Evolutionary conservation across 768 basidiomycete species (phyloP).

Genomic region (Tulasnella sp.): DNA sequence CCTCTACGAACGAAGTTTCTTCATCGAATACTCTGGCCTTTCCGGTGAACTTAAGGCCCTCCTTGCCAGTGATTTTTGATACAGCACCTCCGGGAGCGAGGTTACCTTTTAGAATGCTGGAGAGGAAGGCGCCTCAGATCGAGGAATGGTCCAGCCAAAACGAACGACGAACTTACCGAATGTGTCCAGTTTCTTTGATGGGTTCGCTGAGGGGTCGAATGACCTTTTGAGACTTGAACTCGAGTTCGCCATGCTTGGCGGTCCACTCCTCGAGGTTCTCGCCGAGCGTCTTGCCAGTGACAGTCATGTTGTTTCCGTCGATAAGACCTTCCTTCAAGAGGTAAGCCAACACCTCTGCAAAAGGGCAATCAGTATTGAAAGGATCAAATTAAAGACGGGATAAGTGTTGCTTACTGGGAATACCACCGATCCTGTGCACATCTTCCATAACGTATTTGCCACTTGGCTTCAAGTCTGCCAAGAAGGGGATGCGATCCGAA

Average conservation of each 20-base stretch:
- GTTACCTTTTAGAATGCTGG: conserved; percentile 82
- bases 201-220: conserved; percentile 81
- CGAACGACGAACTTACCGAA: conserved; percentile 48
- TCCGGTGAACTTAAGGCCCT: conserved; percentile 81
- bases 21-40: conserved; percentile 89
- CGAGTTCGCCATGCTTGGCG: conserved; percentile 67
- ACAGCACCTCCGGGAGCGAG: conserved; percentile 94
- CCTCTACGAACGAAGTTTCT: conserved; percentile 79
- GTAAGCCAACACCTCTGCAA: conserved; percentile 71
- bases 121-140: conserved; percentile 21
- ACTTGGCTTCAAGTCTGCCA: conserved; percentile 93
- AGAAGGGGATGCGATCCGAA: conserved; percentile 86
- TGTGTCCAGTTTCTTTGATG: conserved; percentile 83
- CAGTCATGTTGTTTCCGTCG: conserved; percentile 84
- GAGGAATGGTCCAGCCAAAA: not conserved
- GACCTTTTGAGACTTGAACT: conserved; percentile 63
- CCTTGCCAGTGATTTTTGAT: conserved; percentile 94
- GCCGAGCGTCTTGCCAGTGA: conserved; percentile 81
- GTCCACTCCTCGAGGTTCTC: conserved; percentile 91
- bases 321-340: conserved; percentile 80
- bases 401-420: conserved; percentile 61
- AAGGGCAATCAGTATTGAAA: not conserved
- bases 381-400: not conserved
- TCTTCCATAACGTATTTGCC: conserved; percentile 99
- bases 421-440: conserved; percentile 90